Percentiles rank a stretch among this genome's conserved stretches.
phyloP scores from a whole-genome alignment of 1,284 basidiomycete genomes.

The Ganoderma multipileum region DNA sequence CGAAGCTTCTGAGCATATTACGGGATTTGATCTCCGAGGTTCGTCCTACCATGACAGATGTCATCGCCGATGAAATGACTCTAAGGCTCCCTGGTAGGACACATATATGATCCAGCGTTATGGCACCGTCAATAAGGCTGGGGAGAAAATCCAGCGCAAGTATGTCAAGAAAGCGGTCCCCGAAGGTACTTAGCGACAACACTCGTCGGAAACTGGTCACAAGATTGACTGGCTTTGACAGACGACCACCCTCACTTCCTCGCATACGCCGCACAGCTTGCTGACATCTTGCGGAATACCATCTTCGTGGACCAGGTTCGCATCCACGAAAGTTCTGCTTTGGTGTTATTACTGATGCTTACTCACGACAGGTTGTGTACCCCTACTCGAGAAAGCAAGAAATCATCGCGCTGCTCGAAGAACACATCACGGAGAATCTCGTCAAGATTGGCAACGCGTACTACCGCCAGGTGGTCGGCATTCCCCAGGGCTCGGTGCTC shows the following conservation, averaged over 20 bases:
- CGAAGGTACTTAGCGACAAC: conserved; percentile 53
- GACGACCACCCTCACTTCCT: conserved; percentile 81
- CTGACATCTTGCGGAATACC: conserved; percentile 72
- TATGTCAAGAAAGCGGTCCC: conserved; percentile 71
- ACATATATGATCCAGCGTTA: conserved; percentile 70
- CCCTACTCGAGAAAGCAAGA: conserved; percentile 60
- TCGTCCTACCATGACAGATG: neutral
- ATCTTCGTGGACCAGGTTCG: conserved; percentile 87
- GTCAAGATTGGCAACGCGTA: conserved; percentile 87
- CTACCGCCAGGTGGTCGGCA: conserved; percentile 89
- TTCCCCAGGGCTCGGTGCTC: conserved; percentile 94
- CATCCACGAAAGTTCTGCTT: neutral
- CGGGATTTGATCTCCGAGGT: conserved; percentile 79
- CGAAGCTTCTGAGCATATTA: conserved; percentile 83
- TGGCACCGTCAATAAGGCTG: conserved; percentile 59
- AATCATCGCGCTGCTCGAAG: conserved; percentile 78
- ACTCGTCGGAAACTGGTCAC: too few species aligned
- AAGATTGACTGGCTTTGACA: conserved; percentile 34
- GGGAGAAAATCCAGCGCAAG: conserved; percentile 59
- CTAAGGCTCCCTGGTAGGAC: conserved; percentile 50
- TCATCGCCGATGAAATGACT: neutral
- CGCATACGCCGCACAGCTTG: conserved; percentile 69
- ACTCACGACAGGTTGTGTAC: conserved; percentile 59
- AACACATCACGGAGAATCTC: conserved; percentile 92
- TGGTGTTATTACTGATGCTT: neutral